Evolutionary conservation across 176 grass and related monocot species (phyloP), one percentile per base, ranked within the genome.

Genomic region (Eragrostis nindensis): DNA sequence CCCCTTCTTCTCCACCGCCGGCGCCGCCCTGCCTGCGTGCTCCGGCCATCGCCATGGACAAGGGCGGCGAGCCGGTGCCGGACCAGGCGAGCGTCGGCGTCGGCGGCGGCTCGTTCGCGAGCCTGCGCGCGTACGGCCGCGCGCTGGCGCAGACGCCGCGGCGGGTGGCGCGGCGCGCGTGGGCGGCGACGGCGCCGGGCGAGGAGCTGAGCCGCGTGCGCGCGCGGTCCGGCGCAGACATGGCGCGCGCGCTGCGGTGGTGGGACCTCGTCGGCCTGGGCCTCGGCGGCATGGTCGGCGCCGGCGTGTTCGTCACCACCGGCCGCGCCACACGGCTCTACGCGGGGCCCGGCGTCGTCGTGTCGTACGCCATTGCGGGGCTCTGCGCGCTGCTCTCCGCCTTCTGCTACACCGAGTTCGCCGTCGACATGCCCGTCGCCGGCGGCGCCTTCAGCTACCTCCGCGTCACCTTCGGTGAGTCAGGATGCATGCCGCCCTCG

Each of bases 351-450:
- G 84, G 32, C 46, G 84, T 87, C 70, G 70, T 84, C 5, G 84
- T 77, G 1, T 90, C 89, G 63, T 99, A 99, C 85, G 96, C 96
- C 96, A 88, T 99, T 88, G 96, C 96, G 0, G 96, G 96, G 0
- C 72, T 99, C 41, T 95, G 93, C 66, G 96, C 96, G 36, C 70
- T 99, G 10, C 96, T 95, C n/a, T 95, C 96, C 14, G 90, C 96
- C 48, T 99, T 99, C 81, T 99, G 96, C 76, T 99, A 99, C 78
- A 99, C 96, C 5, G 96, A 99, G 71, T 99, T 99, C 80, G 90
- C 93, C 7, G 96, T 99, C 54, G 89, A 93, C 91, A 86, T 99
- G 93, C 92, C 92, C 43, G 85, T 95, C 66, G 90, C 90, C 14
- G 93, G 93, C 47, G 93, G 93, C 18, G 63, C 87, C 46, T 85